phyloP scores from a whole-genome alignment of 2,329 filamentous ascomycete species.

The Aspergillus sp. region DNA sequence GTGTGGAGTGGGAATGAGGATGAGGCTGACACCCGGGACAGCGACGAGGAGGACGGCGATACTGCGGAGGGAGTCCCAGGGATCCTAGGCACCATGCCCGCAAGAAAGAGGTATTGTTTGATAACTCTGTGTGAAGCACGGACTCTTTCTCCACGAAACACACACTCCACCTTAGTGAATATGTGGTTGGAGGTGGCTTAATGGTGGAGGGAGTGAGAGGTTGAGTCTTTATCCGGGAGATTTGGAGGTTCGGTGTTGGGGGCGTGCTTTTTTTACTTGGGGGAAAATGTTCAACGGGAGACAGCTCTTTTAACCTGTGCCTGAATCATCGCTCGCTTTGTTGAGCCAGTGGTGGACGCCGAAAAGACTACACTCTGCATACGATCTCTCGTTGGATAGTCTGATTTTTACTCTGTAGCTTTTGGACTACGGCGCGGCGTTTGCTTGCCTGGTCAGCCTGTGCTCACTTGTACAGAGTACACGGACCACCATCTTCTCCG shows the following conservation, averaged over 20 bases:
- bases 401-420: constrained; percentile 6
- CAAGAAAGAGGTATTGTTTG: constrained; percentile 2
- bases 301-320: background rate
- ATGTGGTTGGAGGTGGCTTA: constrained; percentile 2
- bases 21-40: constrained; percentile 1
- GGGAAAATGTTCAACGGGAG: background rate
- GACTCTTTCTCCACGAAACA: background rate
- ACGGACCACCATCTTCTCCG: background rate
- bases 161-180: constrained; percentile 7
- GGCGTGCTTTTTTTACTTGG: background rate
- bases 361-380: background rate
- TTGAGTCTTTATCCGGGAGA: constrained; percentile 12
- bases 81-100: constrained; percentile 36
- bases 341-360: constrained; percentile 2
- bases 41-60: constrained; percentile 12
- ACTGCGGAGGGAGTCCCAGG: constrained; percentile 25
- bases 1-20: constrained; percentile 16
- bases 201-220: constrained; percentile 1
- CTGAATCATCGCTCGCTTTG: background rate
- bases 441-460: background rate
- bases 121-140: background rate
- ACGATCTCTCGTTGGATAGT: constrained; percentile 2
- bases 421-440: background rate
- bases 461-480: background rate
- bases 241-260: background rate